These are phyloP conservation scores for Hypoxylon crocopeplum DNA, from an alignment of 495 filamentous ascomycete genomes.

Conservation along the genomic window DNA sequence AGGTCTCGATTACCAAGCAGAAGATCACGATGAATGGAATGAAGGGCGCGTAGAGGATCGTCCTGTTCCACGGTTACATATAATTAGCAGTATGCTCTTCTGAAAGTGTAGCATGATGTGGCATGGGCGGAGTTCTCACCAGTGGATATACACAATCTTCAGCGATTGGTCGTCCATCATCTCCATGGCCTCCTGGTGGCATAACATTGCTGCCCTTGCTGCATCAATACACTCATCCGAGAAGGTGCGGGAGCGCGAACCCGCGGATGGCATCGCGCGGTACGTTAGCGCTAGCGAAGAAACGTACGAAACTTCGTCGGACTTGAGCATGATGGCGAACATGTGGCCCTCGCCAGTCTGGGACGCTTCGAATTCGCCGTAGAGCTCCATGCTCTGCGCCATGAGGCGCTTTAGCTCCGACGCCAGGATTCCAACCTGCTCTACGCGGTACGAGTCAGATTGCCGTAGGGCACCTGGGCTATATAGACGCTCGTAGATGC, in stretches of 20 bases:
- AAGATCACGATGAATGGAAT: conserved; percentile 74
- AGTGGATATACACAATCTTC: conserved; percentile 67
- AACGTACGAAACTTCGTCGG: conserved; percentile 63
- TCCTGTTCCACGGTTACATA: conserved; percentile 49
- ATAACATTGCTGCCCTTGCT: conserved; percentile 60
- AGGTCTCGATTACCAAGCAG: conserved; percentile 68
- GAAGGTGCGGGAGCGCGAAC: conserved; percentile 54
- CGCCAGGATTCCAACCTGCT: conserved; percentile 42
- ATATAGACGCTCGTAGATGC: conserved; percentile 66
- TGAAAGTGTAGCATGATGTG: no score
- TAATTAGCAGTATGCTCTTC: not conserved
- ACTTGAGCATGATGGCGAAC: conserved; percentile 57
- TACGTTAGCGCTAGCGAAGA: conserved; percentile 65
- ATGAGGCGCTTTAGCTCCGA: conserved; percentile 34
- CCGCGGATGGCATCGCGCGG: conserved; percentile 62
- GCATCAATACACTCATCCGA: conserved; percentile 65
- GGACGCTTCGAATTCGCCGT: conserved; percentile 24
- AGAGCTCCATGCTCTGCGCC: conserved; percentile 33
- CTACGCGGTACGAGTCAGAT: conserved; percentile 52
- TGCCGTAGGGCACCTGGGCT: conserved; percentile 63
- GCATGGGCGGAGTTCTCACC: conserved; percentile 49
- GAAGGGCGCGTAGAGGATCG: conserved; percentile 69
- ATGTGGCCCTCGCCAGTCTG: conserved; percentile 38
- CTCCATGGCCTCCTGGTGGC: conserved; percentile 60
- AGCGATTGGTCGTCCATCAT: conserved; percentile 55